These are phyloP conservation scores for Colletotrichum spaethianum DNA, from an alignment of 2,329 filamentous ascomycete genomes.

Conservation along the genomic window DNA sequence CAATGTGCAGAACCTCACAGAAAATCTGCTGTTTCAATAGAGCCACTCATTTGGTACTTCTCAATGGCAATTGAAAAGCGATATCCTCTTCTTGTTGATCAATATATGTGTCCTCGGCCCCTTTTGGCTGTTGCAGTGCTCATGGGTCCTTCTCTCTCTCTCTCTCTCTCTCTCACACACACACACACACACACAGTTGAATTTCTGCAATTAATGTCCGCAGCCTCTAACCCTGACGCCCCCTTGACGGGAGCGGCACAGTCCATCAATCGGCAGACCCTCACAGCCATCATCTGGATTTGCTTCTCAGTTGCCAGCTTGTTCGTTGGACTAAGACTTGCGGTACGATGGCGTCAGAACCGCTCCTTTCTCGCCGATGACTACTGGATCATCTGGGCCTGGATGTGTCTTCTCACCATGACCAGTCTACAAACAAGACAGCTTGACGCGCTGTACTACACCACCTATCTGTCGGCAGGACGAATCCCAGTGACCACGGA, in stretches of 20 bases:
- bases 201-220: background rate
- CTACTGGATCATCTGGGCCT: conserved; percentile 51
- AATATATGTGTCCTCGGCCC: background rate
- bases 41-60: no score
- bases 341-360: conserved; percentile 46
- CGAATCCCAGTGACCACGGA: conserved; percentile 31
- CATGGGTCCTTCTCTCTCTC: background rate
- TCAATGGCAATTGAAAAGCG: no score
- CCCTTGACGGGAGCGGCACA: conserved; percentile 38
- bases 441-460: conserved; percentile 43
- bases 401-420: conserved; percentile 46
- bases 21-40: no score
- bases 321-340: conserved; percentile 47
- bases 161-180: background rate
- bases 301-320: conserved; percentile 47
- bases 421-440: conserved; percentile 43
- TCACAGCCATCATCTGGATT: conserved; percentile 50
- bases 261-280: conserved; percentile 31
- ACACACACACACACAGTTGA: no score
- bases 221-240: conserved; percentile 30
- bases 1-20: no score
- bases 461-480: conserved; percentile 40
- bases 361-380: conserved; percentile 46
- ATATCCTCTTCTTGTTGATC: background rate
- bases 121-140: background rate